Percentiles rank a stretch among this genome's conserved stretches.
These are phyloP conservation scores for Astrephomene gubernaculifera DNA, from an alignment of 139 green algal species.

Conservation along the genomic window DNA sequence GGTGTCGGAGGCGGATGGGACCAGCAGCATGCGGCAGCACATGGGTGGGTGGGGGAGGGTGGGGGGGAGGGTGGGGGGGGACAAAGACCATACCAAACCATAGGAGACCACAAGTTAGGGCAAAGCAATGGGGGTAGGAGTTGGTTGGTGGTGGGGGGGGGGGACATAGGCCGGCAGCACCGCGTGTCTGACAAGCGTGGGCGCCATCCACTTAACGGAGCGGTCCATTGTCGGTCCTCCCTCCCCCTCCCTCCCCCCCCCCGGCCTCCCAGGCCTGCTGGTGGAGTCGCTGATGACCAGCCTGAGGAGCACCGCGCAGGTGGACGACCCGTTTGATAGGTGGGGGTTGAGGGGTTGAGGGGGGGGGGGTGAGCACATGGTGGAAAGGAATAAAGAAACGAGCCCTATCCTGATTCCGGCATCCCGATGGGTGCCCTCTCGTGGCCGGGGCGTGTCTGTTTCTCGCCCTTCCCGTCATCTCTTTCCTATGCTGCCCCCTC, in stretches of 20 bases:
- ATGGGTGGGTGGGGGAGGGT: constrained; percentile 16
- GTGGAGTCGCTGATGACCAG: constrained; percentile 35
- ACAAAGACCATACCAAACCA: too few relatives aligned
- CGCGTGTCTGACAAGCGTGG: neutral
- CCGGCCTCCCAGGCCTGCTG: neutral
- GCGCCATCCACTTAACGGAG: neutral
- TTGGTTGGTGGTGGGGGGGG: too few relatives aligned
- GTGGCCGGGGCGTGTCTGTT: too few relatives aligned
- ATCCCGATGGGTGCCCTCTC: too few relatives aligned
- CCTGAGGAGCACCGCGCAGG: constrained; percentile 17
- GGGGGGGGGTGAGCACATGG: neutral
- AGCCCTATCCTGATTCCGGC: too few relatives aligned
- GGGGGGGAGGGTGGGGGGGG: neutral
- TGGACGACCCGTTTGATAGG: constrained; percentile 30
- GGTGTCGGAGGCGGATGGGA: constrained; percentile 33
- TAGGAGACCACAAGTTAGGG: too few relatives aligned
- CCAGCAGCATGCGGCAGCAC: constrained; percentile 28
- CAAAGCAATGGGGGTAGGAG: too few relatives aligned
- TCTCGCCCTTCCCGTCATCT: too few relatives aligned
- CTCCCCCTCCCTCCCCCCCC: neutral
- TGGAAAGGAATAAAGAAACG: neutral
- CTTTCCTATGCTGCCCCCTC: too few relatives aligned
- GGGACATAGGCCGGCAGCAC: neutral
- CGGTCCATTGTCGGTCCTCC: neutral
- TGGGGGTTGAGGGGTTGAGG: neutral